phyloP scores from a whole-genome alignment of 176 grass and related monocot species.

The Raddia guianensis region DNA sequence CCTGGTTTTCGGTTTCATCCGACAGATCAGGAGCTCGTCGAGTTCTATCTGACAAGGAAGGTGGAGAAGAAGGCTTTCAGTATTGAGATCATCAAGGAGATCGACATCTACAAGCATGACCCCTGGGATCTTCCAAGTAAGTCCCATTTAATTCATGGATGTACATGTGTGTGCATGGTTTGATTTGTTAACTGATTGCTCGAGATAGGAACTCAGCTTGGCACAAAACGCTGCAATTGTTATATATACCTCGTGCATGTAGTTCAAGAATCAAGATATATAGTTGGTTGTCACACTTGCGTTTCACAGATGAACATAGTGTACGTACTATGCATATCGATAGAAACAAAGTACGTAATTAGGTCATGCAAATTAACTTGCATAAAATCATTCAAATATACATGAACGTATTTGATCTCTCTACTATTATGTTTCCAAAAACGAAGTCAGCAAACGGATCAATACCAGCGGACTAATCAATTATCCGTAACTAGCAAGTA shows the following conservation, averaged over 20 bases:
- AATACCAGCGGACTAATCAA: background rate
- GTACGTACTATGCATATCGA: background rate
- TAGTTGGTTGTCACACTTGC: background rate
- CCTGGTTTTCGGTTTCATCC: conserved; percentile 70
- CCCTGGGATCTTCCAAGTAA: conserved; percentile 79
- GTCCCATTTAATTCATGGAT: background rate
- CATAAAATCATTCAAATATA: background rate
- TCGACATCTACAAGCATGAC: conserved; percentile 70
- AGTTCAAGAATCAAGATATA: too few species aligned
- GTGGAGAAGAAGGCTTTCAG: conserved; percentile 54
- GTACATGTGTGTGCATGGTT: background rate
- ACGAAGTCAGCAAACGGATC: background rate
- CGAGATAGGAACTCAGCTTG: background rate
- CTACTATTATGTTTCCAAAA: background rate
- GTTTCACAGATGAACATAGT: background rate
- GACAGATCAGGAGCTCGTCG: conserved; percentile 59
- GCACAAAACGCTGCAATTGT: background rate
- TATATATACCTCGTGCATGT: background rate
- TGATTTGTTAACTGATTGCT: background rate
- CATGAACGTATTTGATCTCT: background rate
- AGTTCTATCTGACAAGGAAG: conserved; percentile 60
- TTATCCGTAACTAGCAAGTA: background rate
- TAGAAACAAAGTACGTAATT: background rate
- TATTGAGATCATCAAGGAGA: conserved; percentile 61
- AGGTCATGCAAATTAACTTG: background rate